Conservation (phyloP, 345 rosid species). For the Linum tenue region DNA sequence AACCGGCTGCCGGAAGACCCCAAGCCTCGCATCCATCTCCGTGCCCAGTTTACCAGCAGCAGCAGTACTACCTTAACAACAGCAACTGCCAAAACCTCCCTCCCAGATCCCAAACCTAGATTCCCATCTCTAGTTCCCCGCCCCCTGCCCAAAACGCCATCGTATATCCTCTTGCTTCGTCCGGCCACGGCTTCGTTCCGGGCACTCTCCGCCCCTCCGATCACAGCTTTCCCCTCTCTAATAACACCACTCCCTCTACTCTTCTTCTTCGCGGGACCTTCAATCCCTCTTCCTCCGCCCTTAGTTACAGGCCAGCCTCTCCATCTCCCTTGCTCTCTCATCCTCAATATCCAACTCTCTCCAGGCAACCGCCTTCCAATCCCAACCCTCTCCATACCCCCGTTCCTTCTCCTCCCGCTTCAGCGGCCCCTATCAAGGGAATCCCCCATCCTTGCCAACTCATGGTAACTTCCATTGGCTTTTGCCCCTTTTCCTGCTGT, state of each 20-base stretch:
- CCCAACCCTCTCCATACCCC: too few species aligned
- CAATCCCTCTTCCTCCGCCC: constrained; percentile 12
- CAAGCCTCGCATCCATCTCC: background rate
- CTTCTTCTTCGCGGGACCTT: background rate
- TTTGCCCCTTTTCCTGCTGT: background rate
- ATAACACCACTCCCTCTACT: constrained; percentile 10
- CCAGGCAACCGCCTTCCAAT: too few species aligned
- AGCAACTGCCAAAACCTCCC: too few species aligned
- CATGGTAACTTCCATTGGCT: constrained; percentile 20
- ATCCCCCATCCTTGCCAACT: constrained; percentile 31
- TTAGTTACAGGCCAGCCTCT: constrained; percentile 8
- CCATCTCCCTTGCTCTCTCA: constrained; percentile 19
- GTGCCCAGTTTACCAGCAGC: background rate
- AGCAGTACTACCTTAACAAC: background rate
- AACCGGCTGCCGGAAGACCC: background rate
- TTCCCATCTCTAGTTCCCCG: background rate
- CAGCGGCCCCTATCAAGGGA: too few species aligned
- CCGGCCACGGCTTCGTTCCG: constrained; percentile 58
- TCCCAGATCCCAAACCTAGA: background rate
- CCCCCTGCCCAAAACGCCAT: background rate
- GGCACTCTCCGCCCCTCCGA: constrained; percentile 30
- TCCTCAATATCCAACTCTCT: too few species aligned
- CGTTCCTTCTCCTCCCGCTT: constrained; percentile 12
- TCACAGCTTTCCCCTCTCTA: constrained; percentile 23
- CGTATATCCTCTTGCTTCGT: constrained; percentile 50